Conservation (phyloP, 257 asterid genomes). For the Marsdenia floribunda region DNA sequence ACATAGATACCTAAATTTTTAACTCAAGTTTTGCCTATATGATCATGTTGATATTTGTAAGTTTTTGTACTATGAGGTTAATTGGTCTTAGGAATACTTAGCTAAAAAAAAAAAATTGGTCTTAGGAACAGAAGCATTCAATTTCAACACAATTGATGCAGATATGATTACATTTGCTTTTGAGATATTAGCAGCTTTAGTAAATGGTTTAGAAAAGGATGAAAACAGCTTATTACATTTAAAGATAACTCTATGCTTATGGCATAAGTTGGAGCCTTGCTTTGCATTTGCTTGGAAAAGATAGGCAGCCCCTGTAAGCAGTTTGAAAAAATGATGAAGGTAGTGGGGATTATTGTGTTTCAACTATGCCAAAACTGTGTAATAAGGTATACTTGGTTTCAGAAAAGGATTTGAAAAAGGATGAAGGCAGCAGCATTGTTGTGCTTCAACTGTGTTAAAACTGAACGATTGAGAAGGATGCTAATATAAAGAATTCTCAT, state of each 20-base stretch:
- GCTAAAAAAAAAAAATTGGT: not conserved
- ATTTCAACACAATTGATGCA: not conserved
- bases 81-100: not conserved
- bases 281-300: not conserved
- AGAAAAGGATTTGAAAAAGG: not conserved
- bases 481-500: not conserved
- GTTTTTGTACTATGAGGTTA: not conserved
- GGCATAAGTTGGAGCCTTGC: not conserved
- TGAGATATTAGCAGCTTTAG: not conserved
- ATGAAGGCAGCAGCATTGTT: not conserved
- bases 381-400: not conserved
- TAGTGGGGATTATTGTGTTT: not conserved
- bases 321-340: not conserved
- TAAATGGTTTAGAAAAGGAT: not conserved
- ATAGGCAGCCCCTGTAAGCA: not conserved
- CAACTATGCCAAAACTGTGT: not conserved
- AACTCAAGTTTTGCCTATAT: not conserved
- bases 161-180: not conserved
- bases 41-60: not conserved
- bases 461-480: not conserved
- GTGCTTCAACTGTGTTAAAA: not conserved
- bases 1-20: not conserved
- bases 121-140: not conserved
- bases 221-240: not conserved
- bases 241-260: not conserved